Evolutionary conservation across 78 protist genomes (phyloP).

Genomic region (Chrysochromulina parva): DNA sequence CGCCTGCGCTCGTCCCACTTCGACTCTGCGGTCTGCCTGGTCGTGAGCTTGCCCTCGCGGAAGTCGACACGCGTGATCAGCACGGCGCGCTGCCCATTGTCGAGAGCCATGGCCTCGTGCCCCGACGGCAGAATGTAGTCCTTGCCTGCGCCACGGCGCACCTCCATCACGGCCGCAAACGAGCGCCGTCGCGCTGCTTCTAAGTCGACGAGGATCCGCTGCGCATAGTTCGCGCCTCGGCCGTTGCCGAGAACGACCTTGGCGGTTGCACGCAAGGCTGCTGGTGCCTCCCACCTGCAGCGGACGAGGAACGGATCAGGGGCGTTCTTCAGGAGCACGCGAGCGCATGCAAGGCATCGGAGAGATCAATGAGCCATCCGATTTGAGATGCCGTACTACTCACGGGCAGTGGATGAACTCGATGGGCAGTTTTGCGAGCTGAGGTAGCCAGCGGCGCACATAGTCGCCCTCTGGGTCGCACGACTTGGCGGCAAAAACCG

Average conservation of each 20-base stretch:
- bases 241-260: background rate
- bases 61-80: background rate
- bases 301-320: too few species aligned
- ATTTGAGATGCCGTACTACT: background rate
- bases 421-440: background rate
- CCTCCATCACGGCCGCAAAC: background rate
- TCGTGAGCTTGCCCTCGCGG: background rate
- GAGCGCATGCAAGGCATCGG: too few species aligned
- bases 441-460: background rate
- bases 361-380: too few species aligned
- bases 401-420: constrained; percentile 39
- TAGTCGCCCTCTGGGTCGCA: constrained; percentile 19
- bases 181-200: background rate
- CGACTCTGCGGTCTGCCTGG: background rate
- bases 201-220: background rate
- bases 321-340: too few species aligned
- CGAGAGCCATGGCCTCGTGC: background rate
- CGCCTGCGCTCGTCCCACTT: background rate
- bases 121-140: background rate
- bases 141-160: background rate
- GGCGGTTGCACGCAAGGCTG: background rate
- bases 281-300: too few species aligned
- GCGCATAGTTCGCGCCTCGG: background rate
- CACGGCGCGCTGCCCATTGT: background rate
- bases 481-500: background rate